Percentiles rank a stretch among this genome's conserved stretches.
phyloP scores from a whole-genome alignment of 2,329 filamentous ascomycete genomes.

The Davidsoniella eucalypti region DNA sequence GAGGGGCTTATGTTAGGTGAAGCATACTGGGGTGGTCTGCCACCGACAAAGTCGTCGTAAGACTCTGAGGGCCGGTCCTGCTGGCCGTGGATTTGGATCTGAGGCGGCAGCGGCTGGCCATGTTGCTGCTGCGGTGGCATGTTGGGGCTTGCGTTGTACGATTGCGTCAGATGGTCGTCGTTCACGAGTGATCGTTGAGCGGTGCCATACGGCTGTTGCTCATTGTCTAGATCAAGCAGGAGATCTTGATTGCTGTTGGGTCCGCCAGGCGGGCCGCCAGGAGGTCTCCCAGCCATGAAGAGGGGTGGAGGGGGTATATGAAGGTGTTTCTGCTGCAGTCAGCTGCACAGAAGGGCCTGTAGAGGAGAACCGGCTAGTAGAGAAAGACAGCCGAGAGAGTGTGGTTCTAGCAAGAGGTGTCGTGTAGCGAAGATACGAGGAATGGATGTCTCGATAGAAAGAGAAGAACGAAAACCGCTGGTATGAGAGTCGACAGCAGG shows the following conservation, averaged over 20 bases:
- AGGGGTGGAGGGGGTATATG: not conserved
- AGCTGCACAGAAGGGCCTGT: constrained; percentile 17
- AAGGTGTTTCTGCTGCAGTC: not conserved
- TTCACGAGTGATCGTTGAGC: constrained; percentile 64
- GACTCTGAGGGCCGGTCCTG: constrained; percentile 63
- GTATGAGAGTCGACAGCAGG: not conserved
- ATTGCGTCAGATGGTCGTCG: constrained; percentile 64
- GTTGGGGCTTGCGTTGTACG: constrained; percentile 36
- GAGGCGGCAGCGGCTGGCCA: constrained; percentile 8
- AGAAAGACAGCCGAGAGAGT: not conserved
- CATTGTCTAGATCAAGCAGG: constrained; percentile 58
- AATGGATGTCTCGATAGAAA: not conserved
- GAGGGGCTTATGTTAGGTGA: constrained; percentile 16
- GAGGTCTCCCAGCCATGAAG: constrained; percentile 43
- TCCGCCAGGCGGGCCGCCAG: constrained; percentile 31
- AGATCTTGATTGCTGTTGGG: constrained; percentile 35
- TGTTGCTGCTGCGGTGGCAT: constrained; percentile 2
- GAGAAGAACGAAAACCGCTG: constrained; percentile 1
- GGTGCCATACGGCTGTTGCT: constrained; percentile 53
- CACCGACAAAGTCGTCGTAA: constrained; percentile 88
- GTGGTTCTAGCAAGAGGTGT: not conserved
- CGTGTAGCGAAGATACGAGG: too few species aligned
- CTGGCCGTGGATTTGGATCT: constrained; percentile 15
- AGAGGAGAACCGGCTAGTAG: constrained; percentile 20
- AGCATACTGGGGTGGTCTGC: constrained; percentile 32